A percentile compares a stretch with the other conserved stretches of the same genome.
These are phyloP conservation scores for Thinopyrum elongatum DNA, from an alignment of 176 grass and related monocot species.

Conservation along the genomic window DNA sequence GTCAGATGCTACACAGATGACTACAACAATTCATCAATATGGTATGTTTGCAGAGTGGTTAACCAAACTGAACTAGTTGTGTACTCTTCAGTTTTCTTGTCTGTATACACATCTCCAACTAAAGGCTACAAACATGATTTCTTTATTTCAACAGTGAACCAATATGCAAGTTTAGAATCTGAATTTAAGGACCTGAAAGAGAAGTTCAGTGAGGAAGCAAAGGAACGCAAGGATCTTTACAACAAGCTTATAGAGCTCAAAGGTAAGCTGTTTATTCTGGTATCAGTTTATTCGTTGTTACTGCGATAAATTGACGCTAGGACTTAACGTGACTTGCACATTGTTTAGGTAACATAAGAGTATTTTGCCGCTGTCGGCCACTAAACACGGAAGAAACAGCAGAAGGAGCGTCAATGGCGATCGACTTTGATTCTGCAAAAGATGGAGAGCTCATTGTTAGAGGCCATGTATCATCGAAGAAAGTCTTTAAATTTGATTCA, in stretches of 20 bases:
- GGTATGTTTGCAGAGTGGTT: constrained; percentile 33
- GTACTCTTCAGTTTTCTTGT: background rate
- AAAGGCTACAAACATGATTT: constrained; percentile 4
- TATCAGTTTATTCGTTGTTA: background rate
- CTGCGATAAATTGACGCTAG: background rate
- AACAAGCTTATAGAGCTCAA: constrained; percentile 89
- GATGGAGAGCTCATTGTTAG: constrained; percentile 86
- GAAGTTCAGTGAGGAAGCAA: constrained; percentile 67
- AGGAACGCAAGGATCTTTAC: constrained; percentile 82
- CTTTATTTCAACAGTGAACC: constrained; percentile 45
- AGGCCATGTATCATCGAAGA: constrained; percentile 85
- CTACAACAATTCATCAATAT: constrained; percentile 34
- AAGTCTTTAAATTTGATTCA: constrained; percentile 85
- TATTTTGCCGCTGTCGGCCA: constrained; percentile 93
- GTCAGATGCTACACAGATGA: constrained; percentile 56
- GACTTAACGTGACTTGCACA: background rate
- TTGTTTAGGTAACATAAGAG: constrained; percentile 82
- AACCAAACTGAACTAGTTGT: constrained; percentile 1
- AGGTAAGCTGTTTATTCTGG: constrained; percentile 44
- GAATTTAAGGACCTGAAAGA: constrained; percentile 80
- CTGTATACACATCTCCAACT: background rate
- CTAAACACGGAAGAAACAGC: constrained; percentile 78
- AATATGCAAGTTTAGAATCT: constrained; percentile 49
- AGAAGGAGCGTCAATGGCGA: constrained; percentile 47
- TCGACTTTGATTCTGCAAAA: constrained; percentile 90